Evolutionary conservation across 2,329 filamentous ascomycete species (phyloP).

Genomic region (Shiraia bambusicola): DNA sequence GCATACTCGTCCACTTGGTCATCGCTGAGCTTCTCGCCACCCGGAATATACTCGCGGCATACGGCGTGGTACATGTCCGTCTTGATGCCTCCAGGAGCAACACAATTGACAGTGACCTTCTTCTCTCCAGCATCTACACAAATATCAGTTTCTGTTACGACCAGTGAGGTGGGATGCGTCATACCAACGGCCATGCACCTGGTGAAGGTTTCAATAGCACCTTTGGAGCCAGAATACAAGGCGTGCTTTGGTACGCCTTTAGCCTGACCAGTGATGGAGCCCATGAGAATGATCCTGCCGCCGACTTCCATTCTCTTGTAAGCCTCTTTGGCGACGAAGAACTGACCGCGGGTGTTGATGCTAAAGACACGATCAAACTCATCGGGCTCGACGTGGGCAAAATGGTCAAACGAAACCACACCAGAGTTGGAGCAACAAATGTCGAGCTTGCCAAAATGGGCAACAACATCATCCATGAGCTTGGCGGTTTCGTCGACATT

Average conservation of each 20-base stretch:
- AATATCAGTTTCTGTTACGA: slow-evolving; percentile 14
- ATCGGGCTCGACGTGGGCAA: slow-evolving; percentile 57
- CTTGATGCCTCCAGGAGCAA: slow-evolving; percentile 59
- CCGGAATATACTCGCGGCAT: slow-evolving; percentile 64
- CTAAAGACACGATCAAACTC: slow-evolving; percentile 61
- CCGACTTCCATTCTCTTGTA: slow-evolving; percentile 56
- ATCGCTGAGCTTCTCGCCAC: slow-evolving; percentile 57
- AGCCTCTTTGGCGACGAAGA: slow-evolving; percentile 61
- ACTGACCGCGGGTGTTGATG: slow-evolving; percentile 64
- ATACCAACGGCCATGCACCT: slow-evolving; percentile 56
- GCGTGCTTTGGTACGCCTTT: slow-evolving; percentile 58
- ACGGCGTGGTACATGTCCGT: slow-evolving; percentile 63
- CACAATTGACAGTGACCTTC: slow-evolving; percentile 62
- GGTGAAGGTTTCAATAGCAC: slow-evolving; percentile 57
- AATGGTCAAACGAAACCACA: slow-evolving; percentile 56
- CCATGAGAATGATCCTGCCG: slow-evolving; percentile 57
- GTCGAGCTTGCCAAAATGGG: slow-evolving; percentile 66
- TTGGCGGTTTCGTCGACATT: slow-evolving; percentile 63
- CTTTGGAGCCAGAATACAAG: slow-evolving; percentile 57
- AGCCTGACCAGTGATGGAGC: slow-evolving; percentile 59
- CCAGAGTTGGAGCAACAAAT: slow-evolving; percentile 71
- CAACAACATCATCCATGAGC: slow-evolving; percentile 64
- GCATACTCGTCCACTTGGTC: slow-evolving; percentile 65
- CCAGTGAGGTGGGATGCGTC: slow-evolving; percentile 3
- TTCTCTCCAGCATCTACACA: slow-evolving; percentile 53